Percentiles rank a stretch among this genome's conserved stretches.
These are phyloP conservation scores for Penicillium olsonii DNA, from an alignment of 2,329 filamentous ascomycete genomes.

Conservation along the genomic window DNA sequence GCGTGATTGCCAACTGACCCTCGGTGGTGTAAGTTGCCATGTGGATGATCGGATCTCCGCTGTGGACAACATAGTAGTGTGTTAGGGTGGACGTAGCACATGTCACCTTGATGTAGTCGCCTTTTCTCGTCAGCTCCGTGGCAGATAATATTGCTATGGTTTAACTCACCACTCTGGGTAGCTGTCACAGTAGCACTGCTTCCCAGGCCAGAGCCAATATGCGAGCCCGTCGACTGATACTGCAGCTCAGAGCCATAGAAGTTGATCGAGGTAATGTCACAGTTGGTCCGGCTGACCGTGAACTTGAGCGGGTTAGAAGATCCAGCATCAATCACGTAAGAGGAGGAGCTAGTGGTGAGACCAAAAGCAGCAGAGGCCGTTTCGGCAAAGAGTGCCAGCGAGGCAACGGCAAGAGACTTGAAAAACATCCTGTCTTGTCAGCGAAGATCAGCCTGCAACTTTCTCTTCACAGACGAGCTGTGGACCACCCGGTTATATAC, in stretches of 20 bases:
- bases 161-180: slow-evolving; percentile 35
- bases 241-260: slow-evolving; percentile 63
- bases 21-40: slow-evolving; percentile 64
- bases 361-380: slow-evolving; percentile 31
- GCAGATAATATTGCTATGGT: not conserved
- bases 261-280: slow-evolving; percentile 65
- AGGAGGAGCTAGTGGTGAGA: slow-evolving; percentile 21
- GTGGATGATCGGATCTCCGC: slow-evolving; percentile 62
- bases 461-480: not conserved
- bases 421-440: slow-evolving; percentile 17
- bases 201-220: slow-evolving; percentile 62
- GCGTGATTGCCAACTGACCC: slow-evolving; percentile 24
- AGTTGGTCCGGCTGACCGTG: slow-evolving; percentile 55
- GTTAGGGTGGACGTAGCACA: slow-evolving; percentile 62
- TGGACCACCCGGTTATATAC: not conserved
- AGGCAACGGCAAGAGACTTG: slow-evolving; percentile 17
- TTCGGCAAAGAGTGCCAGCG: slow-evolving; percentile 22
- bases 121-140: slow-evolving; percentile 11
- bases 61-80: slow-evolving; percentile 64
- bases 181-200: slow-evolving; percentile 56
- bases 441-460: not conserved
- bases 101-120: slow-evolving; percentile 61
- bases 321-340: slow-evolving; percentile 52
- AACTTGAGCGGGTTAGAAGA: slow-evolving; percentile 54
- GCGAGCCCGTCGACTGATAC: slow-evolving; percentile 53